phyloP scores from a whole-genome alignment of 1,284 basidiomycete genomes.

The Puccinia novopanici region DNA sequence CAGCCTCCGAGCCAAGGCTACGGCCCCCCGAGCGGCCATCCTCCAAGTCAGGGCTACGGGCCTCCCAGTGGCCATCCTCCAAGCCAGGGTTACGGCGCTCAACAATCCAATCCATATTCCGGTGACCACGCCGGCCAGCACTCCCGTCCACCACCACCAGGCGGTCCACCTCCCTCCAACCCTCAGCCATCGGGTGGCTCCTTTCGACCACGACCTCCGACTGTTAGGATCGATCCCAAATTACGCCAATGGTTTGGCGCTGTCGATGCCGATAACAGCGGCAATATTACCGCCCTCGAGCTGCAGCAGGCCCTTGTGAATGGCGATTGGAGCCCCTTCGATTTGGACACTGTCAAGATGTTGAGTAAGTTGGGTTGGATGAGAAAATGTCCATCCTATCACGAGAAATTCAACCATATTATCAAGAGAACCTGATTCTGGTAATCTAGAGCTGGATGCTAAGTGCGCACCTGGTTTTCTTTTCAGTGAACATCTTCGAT shows the following conservation, averaged over 20 bases:
- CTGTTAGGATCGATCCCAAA: conserved; percentile 68
- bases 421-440: no score
- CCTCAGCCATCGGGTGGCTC: conserved; percentile 16
- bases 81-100: not conserved
- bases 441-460: not conserved
- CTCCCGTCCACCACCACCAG: not conserved
- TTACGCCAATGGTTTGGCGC: conserved; percentile 68
- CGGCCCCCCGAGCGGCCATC: conserved; percentile 8
- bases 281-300: conserved; percentile 70
- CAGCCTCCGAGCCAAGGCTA: conserved; percentile 3
- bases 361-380: conserved; percentile 61
- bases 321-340: conserved; percentile 72
- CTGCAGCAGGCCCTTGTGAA: conserved; percentile 74
- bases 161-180: not conserved
- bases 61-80: conserved; percentile 2
- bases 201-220: conserved; percentile 58
- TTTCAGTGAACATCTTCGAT: conserved; percentile 71
- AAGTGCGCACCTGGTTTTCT: not conserved
- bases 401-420: not conserved
- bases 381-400: not conserved
- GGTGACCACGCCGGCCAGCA: not conserved
- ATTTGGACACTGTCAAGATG: conserved; percentile 74
- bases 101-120: no score
- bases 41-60: not conserved
- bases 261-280: conserved; percentile 72